Evolutionary conservation across 1,284 basidiomycete genomes (phyloP).

Genomic region (Pseudozyma pruni): DNA sequence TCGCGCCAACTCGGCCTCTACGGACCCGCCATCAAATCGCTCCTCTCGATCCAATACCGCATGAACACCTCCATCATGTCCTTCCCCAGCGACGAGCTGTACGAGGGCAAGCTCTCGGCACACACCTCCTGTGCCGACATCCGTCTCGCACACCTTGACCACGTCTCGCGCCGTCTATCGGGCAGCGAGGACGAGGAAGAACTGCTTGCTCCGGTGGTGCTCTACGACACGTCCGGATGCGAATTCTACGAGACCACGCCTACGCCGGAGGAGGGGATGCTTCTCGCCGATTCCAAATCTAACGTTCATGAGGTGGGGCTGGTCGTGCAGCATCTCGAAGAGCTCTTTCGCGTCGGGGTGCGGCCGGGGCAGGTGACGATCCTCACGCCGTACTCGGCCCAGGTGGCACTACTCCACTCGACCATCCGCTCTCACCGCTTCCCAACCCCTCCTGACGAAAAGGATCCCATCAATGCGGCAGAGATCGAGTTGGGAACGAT

Average conservation of each 20-base stretch:
- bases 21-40: constrained; percentile 81
- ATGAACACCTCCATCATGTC: constrained; percentile 88
- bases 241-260: constrained; percentile 50
- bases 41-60: constrained; percentile 76
- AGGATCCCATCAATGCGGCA: constrained; percentile 12
- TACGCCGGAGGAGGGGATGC: constrained; percentile 14
- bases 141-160: constrained; percentile 76
- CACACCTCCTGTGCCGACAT: constrained; percentile 78
- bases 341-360: constrained; percentile 79
- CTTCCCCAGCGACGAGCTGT: constrained; percentile 87
- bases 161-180: constrained; percentile 45
- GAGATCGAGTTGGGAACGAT: constrained; percentile 61
- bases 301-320: constrained; percentile 93
- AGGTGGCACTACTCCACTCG: constrained; percentile 72
- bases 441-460: neutral
- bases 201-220: constrained; percentile 82
- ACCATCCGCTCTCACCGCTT: constrained; percentile 12
- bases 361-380: constrained; percentile 82
- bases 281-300: constrained; percentile 70
- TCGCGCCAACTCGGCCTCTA: constrained; percentile 88
- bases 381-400: constrained; percentile 80
- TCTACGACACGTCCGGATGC: constrained; percentile 78
- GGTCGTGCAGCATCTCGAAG: constrained; percentile 82
- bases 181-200: constrained; percentile 73
- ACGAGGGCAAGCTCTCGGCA: constrained; percentile 78